Conservation (phyloP, 108 stramenopile species). For the Stephanodiscus triporus region DNA sequence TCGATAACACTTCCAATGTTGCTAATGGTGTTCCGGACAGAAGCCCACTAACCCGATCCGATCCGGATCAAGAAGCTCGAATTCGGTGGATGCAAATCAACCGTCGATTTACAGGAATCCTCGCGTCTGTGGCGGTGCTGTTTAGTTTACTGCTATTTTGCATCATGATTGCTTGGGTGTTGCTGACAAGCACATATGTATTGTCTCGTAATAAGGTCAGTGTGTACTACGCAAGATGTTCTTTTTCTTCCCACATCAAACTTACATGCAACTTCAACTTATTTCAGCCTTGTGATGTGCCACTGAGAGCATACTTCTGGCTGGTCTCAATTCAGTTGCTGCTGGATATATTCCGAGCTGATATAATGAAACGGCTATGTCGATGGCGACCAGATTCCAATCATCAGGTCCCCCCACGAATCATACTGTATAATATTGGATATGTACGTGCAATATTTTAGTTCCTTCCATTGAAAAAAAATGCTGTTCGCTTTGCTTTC, state of each 20-base stretch:
- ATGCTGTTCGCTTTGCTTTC: background rate
- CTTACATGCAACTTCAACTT: background rate
- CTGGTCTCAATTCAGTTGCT: slow-evolving; percentile 67
- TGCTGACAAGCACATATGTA: slow-evolving; percentile 65
- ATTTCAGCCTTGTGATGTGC: slow-evolving; percentile 63
- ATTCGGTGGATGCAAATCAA: slow-evolving; percentile 68
- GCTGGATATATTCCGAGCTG: slow-evolving; percentile 72
- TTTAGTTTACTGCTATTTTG: slow-evolving; percentile 64
- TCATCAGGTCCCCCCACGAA: slow-evolving; percentile 44
- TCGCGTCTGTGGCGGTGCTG: slow-evolving; percentile 59
- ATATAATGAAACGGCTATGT: slow-evolving; percentile 70
- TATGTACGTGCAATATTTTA: slow-evolving; percentile 29
- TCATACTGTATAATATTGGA: slow-evolving; percentile 65
- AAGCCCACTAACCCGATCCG: slow-evolving; percentile 9
- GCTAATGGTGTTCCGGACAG: background rate
- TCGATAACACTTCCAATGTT: background rate
- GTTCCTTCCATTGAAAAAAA: background rate
- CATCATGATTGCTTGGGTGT: slow-evolving; percentile 70
- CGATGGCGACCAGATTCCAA: slow-evolving; percentile 58
- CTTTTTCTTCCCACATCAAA: background rate
- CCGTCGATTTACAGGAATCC: slow-evolving; percentile 60
- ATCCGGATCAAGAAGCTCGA: slow-evolving; percentile 58
- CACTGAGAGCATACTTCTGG: slow-evolving; percentile 74
- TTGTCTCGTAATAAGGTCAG: slow-evolving; percentile 61
- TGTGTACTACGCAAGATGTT: background rate